Base-by-base conservation (phyloP, 768 basidiomycete species). In the Mycena amicta region DNA sequence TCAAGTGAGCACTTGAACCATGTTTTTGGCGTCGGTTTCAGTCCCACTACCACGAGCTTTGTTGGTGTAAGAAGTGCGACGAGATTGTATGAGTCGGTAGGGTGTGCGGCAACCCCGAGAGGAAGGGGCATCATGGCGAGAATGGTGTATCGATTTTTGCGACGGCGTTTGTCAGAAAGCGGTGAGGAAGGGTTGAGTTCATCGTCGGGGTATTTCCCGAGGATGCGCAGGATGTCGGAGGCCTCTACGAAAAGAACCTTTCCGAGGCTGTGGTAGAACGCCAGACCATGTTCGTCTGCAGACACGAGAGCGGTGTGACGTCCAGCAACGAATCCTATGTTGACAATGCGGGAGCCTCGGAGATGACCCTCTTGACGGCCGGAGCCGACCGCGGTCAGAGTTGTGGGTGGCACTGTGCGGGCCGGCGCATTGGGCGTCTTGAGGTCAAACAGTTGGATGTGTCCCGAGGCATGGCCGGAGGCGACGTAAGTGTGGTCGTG, bases 191-290 rank as follows among this genome's bases (percentile, higher is more conserved):
- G 64, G 8, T 58, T 22, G 33, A 49, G 55, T 41, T 73, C 71
- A 41, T 79, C 78, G 27, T 87, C 83, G 3, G 92, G 90, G 67
- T 98, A 96, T 66, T 89, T 92, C 1, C 97, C 97, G 2, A 98
- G 80, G 52, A 99, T 92, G 18, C 97, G 88, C 45, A 98, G 81
- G 30, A 92, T 93, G 70, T 99, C 97, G 16, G 92, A 87, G 13
- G 95, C 95, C 46, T 98, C 95, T 5, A 99, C 89, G 63, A 97
- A 97, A 15, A 98, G 79, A 12, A 98, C 88, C 71, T 93, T 95
- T 26, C 97, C 94, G 3, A 99, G 77, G 54, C 90, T 92, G 73
- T 98, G 95, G 70, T 93, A 97, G 73, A 99, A 99, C 0, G 94
- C 92, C 8, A 98, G 80, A 0, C 97, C 97, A 63, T 82, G 75